Evolutionary conservation across 139 green algal species (phyloP).

Genomic region (Trebouxia sp.): DNA sequence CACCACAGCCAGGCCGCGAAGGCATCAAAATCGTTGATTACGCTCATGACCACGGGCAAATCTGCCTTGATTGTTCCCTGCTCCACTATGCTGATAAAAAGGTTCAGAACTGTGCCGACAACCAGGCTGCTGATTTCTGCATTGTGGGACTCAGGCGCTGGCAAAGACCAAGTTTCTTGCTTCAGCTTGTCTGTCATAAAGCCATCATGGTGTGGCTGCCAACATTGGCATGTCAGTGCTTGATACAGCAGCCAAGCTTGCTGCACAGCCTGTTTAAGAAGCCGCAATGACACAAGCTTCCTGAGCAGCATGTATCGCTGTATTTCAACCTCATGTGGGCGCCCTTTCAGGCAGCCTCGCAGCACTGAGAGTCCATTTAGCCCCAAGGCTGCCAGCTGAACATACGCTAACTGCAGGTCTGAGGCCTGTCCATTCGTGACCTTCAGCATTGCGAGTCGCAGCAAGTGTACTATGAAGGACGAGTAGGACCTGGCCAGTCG

Average conservation of each 20-base stretch:
- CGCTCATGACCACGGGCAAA: background rate
- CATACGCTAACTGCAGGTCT: background rate
- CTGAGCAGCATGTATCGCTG: slow-evolving; percentile 1
- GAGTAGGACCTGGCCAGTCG: background rate
- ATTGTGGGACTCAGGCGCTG: background rate
- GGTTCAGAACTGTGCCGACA: background rate
- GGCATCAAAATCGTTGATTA: background rate
- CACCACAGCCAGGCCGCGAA: background rate
- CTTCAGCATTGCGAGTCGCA: background rate
- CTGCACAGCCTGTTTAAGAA: background rate
- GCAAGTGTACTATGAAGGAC: background rate
- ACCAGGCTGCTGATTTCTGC: background rate
- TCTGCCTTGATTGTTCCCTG: background rate
- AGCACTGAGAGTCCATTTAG: slow-evolving; percentile 12
- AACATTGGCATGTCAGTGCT: background rate
- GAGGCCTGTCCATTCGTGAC: background rate
- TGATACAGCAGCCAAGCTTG: slow-evolving; percentile 18
- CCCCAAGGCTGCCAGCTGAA: background rate
- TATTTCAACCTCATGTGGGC: slow-evolving; percentile 17
- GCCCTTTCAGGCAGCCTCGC: slow-evolving; percentile 2
- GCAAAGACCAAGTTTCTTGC: background rate
- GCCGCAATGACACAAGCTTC: background rate
- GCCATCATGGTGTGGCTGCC: background rate
- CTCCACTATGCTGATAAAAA: background rate
- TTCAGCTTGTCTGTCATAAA: background rate